Evolutionary conservation across 1,139 yeast genomes (phyloP).

Genomic region (Scheffersomyces titani): DNA sequence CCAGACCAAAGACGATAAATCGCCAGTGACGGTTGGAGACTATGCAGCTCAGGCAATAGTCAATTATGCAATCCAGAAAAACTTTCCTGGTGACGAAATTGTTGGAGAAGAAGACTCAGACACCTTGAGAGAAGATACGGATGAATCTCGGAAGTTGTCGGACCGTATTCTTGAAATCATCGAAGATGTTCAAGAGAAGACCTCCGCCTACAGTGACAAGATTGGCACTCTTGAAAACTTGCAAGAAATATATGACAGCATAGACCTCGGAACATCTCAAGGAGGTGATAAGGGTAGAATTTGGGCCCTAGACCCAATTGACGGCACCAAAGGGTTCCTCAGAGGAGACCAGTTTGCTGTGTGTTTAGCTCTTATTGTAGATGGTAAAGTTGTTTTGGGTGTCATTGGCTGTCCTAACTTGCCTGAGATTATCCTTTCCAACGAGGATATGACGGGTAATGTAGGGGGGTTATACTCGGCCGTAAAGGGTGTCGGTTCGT

Average conservation of each 20-base stretch:
- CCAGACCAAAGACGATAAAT: slow-evolving; percentile 80
- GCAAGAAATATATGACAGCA: slow-evolving; percentile 58
- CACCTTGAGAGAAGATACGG: slow-evolving; percentile 52
- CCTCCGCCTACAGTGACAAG: slow-evolving; percentile 21
- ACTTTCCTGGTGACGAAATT: slow-evolving; percentile 81
- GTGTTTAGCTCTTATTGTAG: slow-evolving; percentile 84
- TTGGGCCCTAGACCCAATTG: slow-evolving; percentile 98
- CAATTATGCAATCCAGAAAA: slow-evolving; percentile 74
- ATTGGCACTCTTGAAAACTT: slow-evolving; percentile 47
- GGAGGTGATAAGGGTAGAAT: slow-evolving; percentile 82
- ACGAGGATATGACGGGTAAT: slow-evolving; percentile 36
- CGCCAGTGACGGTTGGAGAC: slow-evolving; percentile 97
- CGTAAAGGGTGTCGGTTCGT: slow-evolving; percentile 72
- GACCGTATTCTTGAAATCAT: slow-evolving; percentile 53
- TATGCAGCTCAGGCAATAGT: slow-evolving; percentile 95
- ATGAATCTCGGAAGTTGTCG: slow-evolving; percentile 31
- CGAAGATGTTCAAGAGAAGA: slow-evolving; percentile 40
- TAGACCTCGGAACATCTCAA: slow-evolving; percentile 74
- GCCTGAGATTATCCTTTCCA: slow-evolving; percentile 49
- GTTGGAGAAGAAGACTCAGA: slow-evolving; percentile 94
- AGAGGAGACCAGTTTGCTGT: slow-evolving; percentile 98
- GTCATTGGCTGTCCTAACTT: slow-evolving; percentile 96
- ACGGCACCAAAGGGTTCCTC: slow-evolving; percentile 95
- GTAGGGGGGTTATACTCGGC: slow-evolving; percentile 80
- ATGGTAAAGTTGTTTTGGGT: slow-evolving; percentile 84